phyloP scores from a whole-genome alignment of 1,284 basidiomycete genomes.

The Neolentinus lepideus region DNA sequence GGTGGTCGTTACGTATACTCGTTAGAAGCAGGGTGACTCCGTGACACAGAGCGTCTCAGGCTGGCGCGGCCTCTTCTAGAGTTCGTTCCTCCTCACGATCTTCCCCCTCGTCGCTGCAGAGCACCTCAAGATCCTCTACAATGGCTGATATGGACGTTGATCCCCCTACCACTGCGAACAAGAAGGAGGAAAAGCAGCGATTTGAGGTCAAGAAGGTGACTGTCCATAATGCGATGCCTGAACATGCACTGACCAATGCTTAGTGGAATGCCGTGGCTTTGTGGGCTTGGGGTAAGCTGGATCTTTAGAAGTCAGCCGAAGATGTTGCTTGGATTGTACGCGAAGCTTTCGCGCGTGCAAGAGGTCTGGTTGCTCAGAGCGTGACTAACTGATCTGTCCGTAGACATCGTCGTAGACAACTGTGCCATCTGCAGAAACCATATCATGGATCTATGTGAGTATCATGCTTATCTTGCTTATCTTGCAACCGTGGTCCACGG shows the following conservation, averaged over 20 bases:
- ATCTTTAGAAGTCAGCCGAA: not conserved
- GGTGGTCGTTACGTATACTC: too few relatives aligned
- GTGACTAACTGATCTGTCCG: slow-evolving; percentile 9
- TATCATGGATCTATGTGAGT: slow-evolving; percentile 96
- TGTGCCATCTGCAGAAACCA: slow-evolving; percentile 96
- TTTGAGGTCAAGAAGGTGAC: slow-evolving; percentile 96
- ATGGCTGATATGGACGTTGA: slow-evolving; percentile 83
- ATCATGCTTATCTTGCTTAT: slow-evolving; percentile 1
- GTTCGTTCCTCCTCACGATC: not conserved
- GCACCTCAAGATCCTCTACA: slow-evolving; percentile 7
- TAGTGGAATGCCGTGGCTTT: slow-evolving; percentile 96
- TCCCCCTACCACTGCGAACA: slow-evolving; percentile 32
- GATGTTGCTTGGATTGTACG: not conserved
- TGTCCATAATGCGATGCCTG: slow-evolving; percentile 6
- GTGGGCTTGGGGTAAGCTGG: slow-evolving; percentile 84
- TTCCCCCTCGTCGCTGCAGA: not conserved
- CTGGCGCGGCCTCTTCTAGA: not conserved
- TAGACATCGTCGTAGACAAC: slow-evolving; percentile 94
- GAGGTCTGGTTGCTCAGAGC: not conserved
- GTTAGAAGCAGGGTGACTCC: not conserved
- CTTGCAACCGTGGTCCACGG: slow-evolving; percentile 6
- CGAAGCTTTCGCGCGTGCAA: slow-evolving; percentile 17
- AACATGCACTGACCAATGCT: slow-evolving; percentile 3
- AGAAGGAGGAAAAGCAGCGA: slow-evolving; percentile 62
- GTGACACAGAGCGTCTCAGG: not conserved